Evolutionary conservation across 2,329 filamentous ascomycete species (phyloP), one percentile per base, ranked within the genome.

Genomic region (Phaeophleospora eucalypticola): DNA sequence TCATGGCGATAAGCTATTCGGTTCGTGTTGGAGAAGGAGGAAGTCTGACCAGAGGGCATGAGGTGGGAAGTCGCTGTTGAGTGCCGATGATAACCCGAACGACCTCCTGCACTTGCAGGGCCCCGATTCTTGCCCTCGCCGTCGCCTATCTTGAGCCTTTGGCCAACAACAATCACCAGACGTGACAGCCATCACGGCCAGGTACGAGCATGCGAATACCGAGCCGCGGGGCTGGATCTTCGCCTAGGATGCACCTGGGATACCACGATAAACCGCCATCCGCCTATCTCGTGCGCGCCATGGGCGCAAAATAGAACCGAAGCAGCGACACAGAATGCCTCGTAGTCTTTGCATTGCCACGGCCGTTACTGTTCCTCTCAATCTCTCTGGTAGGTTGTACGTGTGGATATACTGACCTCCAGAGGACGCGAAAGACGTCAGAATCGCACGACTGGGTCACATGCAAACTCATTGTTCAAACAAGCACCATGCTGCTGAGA

Each of bases 401-500:
- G n/a, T n/a, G n/a, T n/a, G n/a, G n/a, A n/a, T n/a, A n/a, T n/a
- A n/a, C n/a, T n/a, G n/a, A n/a, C n/a, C n/a, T n/a, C n/a, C n/a
- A n/a, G n/a, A n/a, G n/a, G n/a, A n/a, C n/a, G n/a, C n/a, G n/a
- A n/a, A n/a, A n/a, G n/a, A n/a, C n/a, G n/a, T n/a, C 24, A 12
- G 24, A 6, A 29, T 12, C 24, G 6, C 12, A 6, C 12, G 24
- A 29, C 24, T 29, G 24, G 7, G 7, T 29, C 24, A 29, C 12
- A 29, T 6, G 24, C 24, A 12, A 6, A 12, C 7, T 12, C 7
- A 6, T 12, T 12, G 24, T 12, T 12, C 12, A 6, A 29, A 29
- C 24, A 29, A 29, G 24, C 24, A 29, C 7, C 7, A 50, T 44
- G 48, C n/a, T 18, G 9, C 27, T 50, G 3, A 18, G 21, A 32